Evolutionary conservation across 2,329 filamentous ascomycete species (phyloP), one percentile per base, ranked within the genome.

Genomic region (Colletotrichum acutatum): DNA sequence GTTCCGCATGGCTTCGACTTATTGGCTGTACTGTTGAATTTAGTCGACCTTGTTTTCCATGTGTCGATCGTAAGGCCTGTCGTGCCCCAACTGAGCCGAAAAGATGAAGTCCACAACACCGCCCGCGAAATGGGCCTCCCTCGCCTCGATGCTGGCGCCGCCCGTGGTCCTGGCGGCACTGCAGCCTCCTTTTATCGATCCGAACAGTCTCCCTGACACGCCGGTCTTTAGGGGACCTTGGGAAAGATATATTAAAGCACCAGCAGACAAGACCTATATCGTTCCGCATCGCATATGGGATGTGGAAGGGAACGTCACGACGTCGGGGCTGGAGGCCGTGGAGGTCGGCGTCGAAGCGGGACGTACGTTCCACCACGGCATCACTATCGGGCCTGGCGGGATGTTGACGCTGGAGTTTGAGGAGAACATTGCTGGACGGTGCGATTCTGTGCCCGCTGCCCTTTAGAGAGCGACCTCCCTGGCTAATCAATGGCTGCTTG

Each of bases 361-460:
- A 2, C 53, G 68, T 19, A 42, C 66, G 7, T 74, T 72, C 12
- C 71, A 71, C 11, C 65, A 71, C 22, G 76, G 76, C 19, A 75
- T 80, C 24, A 70, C 78, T 5, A 78, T 81, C 71, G 82, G 77
- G 6, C 76, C 76, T 5, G 79, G 80, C 24, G 81, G 80, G 16
- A 75, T 80, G 56, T 74, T 84, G 68, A 84, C 81, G 6, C 79
- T 83, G 58, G 82, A 83, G 66, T 85, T 85, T 71, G 78, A 74
- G 5, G 80, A 85, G 77, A 84, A 85, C 66, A 83, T 84, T 71
- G 80, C 78, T 57, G 83, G 83, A 60, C 78, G 81, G 83, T 84
- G 76, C 52, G 30, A 11, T 57, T 54, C 1, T 19, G n/a, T 52
- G 22, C 52, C 4, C 52, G 66, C 22, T 49, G n/a, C 3, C 5